These are phyloP conservation scores for Ambrosia artemisiifolia DNA, from an alignment of 129 eudicot species.

Conservation along the genomic window DNA sequence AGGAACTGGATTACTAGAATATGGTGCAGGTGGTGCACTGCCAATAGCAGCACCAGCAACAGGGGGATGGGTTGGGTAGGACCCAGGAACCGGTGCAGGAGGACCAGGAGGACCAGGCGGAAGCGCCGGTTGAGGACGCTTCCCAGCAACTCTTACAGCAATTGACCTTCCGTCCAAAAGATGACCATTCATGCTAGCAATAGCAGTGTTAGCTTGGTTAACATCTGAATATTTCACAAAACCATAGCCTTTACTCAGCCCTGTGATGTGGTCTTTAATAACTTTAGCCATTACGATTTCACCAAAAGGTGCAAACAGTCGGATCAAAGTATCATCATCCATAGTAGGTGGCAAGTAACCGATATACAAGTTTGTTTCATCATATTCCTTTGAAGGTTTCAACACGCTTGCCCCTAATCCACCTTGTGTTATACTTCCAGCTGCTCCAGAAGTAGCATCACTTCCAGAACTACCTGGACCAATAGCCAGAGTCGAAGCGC, in stretches of 20 bases:
- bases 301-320: conserved; percentile 65
- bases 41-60: conserved; percentile 42
- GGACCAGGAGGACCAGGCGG: conserved; percentile 48
- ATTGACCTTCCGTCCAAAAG: conserved; percentile 70
- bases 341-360: conserved; percentile 75
- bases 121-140: conserved; percentile 67
- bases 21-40: conserved; percentile 44
- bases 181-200: conserved; percentile 71
- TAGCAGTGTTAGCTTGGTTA: conserved; percentile 74
- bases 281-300: conserved; percentile 84
- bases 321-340: conserved; percentile 73
- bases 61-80: conserved; percentile 54
- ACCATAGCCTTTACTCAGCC: conserved; percentile 82
- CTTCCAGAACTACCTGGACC: conserved; percentile 55
- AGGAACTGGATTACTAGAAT: conserved; percentile 50
- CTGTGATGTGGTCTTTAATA: conserved; percentile 59
- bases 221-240: conserved; percentile 77
- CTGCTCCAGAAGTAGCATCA: conserved; percentile 33
- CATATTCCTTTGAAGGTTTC: conserved; percentile 60
- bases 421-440: conserved; percentile 17
- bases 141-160: conserved; percentile 86
- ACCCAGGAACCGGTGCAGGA: conserved; percentile 12
- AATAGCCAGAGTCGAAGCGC: conserved; percentile 41
- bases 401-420: conserved; percentile 16
- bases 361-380: conserved; percentile 77